phyloP scores from a whole-genome alignment of 805 yeast species.

The Middelhovenomyces tepae region DNA sequence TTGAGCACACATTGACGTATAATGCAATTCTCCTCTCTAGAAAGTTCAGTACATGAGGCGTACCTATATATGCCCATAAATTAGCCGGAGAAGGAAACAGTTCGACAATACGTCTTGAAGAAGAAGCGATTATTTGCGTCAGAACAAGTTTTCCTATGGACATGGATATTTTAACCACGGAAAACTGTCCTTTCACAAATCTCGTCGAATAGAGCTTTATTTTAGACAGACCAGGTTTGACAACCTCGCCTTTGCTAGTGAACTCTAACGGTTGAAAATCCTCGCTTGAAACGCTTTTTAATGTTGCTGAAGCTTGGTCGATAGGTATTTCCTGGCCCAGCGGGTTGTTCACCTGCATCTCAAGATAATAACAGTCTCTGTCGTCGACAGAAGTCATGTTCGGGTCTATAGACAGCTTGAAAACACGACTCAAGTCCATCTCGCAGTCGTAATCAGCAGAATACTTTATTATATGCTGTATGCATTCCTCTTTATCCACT shows the following conservation, averaged over 20 bases:
- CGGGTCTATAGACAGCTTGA: slow-evolving; percentile 31
- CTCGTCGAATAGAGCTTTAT: slow-evolving; percentile 21
- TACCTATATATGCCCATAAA: slow-evolving; percentile 17
- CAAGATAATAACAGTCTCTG: slow-evolving; percentile 5
- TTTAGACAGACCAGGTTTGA: slow-evolving; percentile 9
- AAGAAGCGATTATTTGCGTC: slow-evolving; percentile 18
- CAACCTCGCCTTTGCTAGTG: slow-evolving; percentile 10
- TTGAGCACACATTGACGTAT: too few species aligned
- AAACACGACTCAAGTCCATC: slow-evolving; percentile 30
- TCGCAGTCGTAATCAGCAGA: slow-evolving; percentile 15
- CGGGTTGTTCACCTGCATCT: slow-evolving; percentile 5
- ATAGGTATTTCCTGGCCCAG: slow-evolving; percentile 7
- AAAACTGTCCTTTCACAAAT: slow-evolving; percentile 32
- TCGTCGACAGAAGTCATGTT: slow-evolving; percentile 13
- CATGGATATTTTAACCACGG: slow-evolving; percentile 21
- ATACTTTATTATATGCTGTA: slow-evolving; percentile 17
- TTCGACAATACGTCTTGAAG: slow-evolving; percentile 6
- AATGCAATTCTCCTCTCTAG: slow-evolving; percentile 15
- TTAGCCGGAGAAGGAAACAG: slow-evolving; percentile 19
- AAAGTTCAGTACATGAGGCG: slow-evolving; percentile 12
- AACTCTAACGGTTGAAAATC: slow-evolving; percentile 4
- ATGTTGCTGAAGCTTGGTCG: slow-evolving; percentile 6
- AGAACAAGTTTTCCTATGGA: slow-evolving; percentile 23
- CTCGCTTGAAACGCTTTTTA: slow-evolving; percentile 2
- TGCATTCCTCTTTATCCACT: slow-evolving; percentile 15